Percentiles rank a stretch among this genome's conserved stretches.
These are phyloP conservation scores for Leccinum cinnamomeum DNA, from an alignment of 1,284 basidiomycete genomes.

Conservation along the genomic window DNA sequence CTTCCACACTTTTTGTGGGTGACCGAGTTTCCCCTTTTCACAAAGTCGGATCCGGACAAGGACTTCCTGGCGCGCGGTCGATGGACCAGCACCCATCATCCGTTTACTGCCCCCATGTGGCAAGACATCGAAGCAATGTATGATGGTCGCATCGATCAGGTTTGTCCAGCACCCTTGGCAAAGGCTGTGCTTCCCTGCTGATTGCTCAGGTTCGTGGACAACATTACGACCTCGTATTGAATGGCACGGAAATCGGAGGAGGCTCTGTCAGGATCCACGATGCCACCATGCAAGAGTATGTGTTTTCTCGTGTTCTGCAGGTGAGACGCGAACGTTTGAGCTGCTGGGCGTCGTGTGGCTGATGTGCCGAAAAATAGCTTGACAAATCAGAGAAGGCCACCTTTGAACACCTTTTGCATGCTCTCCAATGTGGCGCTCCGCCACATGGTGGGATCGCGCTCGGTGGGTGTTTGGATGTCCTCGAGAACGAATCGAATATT, in stretches of 20 bases:
- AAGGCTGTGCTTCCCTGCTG: slow-evolving; percentile 5
- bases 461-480: slow-evolving; percentile 46
- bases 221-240: slow-evolving; percentile 96
- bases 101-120: slow-evolving; percentile 95
- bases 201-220: slow-evolving; percentile 78
- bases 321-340: slow-evolving; percentile 42
- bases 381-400: slow-evolving; percentile 67
- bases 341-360: slow-evolving; percentile 3
- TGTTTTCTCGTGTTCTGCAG: slow-evolving; percentile 78
- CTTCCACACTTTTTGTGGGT: slow-evolving; percentile 91
- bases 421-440: slow-evolving; percentile 85
- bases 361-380: slow-evolving; percentile 50
- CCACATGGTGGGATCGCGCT: slow-evolving; percentile 96
- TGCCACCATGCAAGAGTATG: slow-evolving; percentile 78
- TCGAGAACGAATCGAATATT: slow-evolving; percentile 12
- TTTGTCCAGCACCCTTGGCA: slow-evolving; percentile 37
- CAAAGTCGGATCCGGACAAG: slow-evolving; percentile 86
- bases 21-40: slow-evolving; percentile 95
- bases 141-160: slow-evolving; percentile 62
- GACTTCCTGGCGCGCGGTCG: slow-evolving; percentile 79
- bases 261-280: slow-evolving; percentile 94
- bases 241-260: slow-evolving; percentile 92
- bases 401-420: slow-evolving; percentile 85
- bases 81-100: slow-evolving; percentile 92
- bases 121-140: slow-evolving; percentile 79